Evolutionary conservation across 1,139 yeast species (phyloP).

Genomic region (Saccharomyces hybrid): DNA sequence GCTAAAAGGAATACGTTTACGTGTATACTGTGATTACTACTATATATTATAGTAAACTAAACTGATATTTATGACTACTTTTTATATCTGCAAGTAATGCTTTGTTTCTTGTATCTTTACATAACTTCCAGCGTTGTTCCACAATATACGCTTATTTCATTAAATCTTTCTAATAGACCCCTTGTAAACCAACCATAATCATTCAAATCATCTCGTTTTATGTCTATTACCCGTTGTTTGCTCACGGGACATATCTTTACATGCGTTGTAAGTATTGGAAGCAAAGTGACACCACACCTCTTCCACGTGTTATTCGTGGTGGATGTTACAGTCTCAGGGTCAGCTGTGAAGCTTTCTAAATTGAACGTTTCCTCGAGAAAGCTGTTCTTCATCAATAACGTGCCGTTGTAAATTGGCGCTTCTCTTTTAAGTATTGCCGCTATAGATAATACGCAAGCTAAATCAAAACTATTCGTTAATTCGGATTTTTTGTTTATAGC

Average conservation of each 20-base stretch:
- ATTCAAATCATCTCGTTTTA: slow-evolving; percentile 24
- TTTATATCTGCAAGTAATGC: neutral
- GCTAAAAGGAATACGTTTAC: neutral
- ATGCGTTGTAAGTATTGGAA: slow-evolving; percentile 33
- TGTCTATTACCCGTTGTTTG: slow-evolving; percentile 31
- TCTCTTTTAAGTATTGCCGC: slow-evolving; percentile 14
- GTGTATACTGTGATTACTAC: neutral
- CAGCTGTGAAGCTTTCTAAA: slow-evolving; percentile 12
- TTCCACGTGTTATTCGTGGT: slow-evolving; percentile 32
- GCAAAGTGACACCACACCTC: slow-evolving; percentile 32
- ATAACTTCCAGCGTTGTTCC: slow-evolving; percentile 18
- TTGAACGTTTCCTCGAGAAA: slow-evolving; percentile 31
- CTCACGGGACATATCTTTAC: slow-evolving; percentile 35
- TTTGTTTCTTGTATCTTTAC: neutral
- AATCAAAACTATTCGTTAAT: slow-evolving; percentile 28
- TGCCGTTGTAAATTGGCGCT: slow-evolving; percentile 7
- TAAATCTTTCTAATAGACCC: slow-evolving; percentile 23
- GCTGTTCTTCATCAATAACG: slow-evolving; percentile 23
- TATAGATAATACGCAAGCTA: slow-evolving; percentile 26
- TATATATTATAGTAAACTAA: no score
- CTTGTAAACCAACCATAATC: slow-evolving; percentile 32
- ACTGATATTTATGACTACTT: neutral
- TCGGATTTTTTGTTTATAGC: slow-evolving; percentile 18
- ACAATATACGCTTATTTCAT: slow-evolving; percentile 25
- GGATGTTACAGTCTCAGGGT: slow-evolving; percentile 22